Percentiles rank a stretch among this genome's conserved stretches.
Evolutionary conservation across 495 filamentous ascomycete genomes (phyloP).

Genomic region (Penicillium egyptiacum): DNA sequence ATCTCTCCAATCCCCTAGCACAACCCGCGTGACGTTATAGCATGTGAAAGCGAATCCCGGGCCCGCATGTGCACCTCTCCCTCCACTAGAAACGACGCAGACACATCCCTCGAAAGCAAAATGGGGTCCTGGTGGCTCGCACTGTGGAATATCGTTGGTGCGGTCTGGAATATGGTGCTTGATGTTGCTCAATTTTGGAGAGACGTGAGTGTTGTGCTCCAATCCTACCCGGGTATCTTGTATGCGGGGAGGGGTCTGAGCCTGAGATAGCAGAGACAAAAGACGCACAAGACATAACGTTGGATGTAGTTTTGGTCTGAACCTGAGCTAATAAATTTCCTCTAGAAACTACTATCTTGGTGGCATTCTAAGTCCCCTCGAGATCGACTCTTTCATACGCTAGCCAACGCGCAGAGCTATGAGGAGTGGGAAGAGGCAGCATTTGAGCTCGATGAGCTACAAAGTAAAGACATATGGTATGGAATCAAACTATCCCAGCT

Average conservation of each 20-base stretch:
- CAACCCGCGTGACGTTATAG: slow-evolving; percentile 28
- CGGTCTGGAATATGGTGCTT: slow-evolving; percentile 54
- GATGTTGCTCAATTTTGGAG: slow-evolving; percentile 68
- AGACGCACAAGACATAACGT: not conserved
- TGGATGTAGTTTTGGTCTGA: not conserved
- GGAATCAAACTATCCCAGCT: not conserved
- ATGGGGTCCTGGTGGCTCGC: slow-evolving; percentile 28
- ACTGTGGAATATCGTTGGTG: slow-evolving; percentile 40
- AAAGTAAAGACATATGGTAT: slow-evolving; percentile 81
- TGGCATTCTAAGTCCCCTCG: slow-evolving; percentile 42
- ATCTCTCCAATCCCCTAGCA: not conserved
- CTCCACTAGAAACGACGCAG: not conserved
- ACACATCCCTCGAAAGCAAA: slow-evolving; percentile 12
- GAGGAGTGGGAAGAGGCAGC: slow-evolving; percentile 86
- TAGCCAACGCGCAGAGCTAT: slow-evolving; percentile 65
- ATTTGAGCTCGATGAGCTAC: slow-evolving; percentile 71
- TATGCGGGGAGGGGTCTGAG: not conserved
- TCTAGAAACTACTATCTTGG: slow-evolving; percentile 41
- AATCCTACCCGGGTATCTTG: not conserved
- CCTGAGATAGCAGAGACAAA: not conserved
- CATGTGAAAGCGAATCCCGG: slow-evolving; percentile 38
- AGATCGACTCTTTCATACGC: slow-evolving; percentile 33
- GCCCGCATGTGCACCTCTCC: slow-evolving; percentile 16
- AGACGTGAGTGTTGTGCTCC: slow-evolving; percentile 44
- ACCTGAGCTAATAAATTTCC: not conserved